Conservation (phyloP, 2,329 filamentous ascomycete genomes). For the Xylariaceae sp. region DNA sequence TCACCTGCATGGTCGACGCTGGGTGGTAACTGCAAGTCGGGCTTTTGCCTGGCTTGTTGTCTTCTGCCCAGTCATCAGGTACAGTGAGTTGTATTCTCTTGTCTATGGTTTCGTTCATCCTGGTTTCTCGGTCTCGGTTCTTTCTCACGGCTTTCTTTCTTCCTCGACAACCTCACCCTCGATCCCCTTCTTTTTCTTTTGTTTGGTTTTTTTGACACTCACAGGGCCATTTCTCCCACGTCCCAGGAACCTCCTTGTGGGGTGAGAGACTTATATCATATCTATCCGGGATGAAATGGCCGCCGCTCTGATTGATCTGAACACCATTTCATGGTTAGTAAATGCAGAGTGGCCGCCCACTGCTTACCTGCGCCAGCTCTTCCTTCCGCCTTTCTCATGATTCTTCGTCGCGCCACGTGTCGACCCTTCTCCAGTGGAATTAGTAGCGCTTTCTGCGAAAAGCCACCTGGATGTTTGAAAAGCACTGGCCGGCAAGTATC, state of each 20-base stretch:
- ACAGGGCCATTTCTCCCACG: background rate
- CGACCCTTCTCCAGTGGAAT: constrained; percentile 16
- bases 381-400: background rate
- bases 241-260: background rate
- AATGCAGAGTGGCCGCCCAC: constrained; percentile 23
- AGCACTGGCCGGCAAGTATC: constrained; percentile 18
- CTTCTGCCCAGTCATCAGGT: too few species aligned
- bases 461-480: constrained; percentile 17
- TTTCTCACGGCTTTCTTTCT: background rate
- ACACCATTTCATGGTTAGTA: constrained; percentile 17
- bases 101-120: too few species aligned
- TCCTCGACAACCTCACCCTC: background rate
- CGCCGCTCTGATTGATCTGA: constrained; percentile 20
- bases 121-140: background rate
- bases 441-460: constrained; percentile 18
- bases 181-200: background rate
- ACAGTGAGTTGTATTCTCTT: too few species aligned
- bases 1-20: background rate
- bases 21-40: too few species aligned
- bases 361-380: constrained; percentile 1
- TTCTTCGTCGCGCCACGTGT: constrained; percentile 18
- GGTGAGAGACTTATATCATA: background rate
- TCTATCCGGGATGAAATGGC: constrained; percentile 4
- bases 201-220: background rate
- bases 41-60: too few species aligned